Evolutionary conservation across 176 grass and related monocot genomes (phyloP).

Genomic region (Musa troglodytarum): DNA sequence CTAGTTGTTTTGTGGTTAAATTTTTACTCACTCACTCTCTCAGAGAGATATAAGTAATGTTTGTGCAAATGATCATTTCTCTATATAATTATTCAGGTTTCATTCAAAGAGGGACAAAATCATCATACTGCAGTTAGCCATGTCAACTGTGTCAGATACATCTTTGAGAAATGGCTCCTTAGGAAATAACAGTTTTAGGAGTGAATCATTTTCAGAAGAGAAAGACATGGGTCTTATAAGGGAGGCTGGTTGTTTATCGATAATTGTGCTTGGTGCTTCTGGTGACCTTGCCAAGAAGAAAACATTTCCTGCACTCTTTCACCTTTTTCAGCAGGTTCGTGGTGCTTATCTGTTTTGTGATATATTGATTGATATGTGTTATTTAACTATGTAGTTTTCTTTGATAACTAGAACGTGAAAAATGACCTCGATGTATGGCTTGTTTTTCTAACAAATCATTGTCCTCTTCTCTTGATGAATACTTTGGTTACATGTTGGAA

Average conservation of each 20-base stretch:
- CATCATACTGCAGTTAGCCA: not conserved
- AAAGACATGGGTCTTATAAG: conserved; percentile 48
- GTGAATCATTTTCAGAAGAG: conserved; percentile 45
- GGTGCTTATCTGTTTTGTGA: not conserved
- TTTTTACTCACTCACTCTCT: not conserved
- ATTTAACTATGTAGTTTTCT: not conserved
- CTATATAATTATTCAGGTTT: not conserved
- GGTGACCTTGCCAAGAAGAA: conserved; percentile 99
- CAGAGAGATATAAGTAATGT: not conserved
- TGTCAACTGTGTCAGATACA: not conserved
- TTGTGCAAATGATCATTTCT: not conserved
- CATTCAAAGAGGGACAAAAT: not conserved
- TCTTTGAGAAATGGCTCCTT: not conserved
- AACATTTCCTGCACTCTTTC: conserved; percentile 91
- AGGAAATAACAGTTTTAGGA: conserved; percentile 33
- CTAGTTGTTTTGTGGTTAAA: not conserved
- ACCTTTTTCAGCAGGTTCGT: conserved; percentile 82
- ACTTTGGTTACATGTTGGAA: not conserved
- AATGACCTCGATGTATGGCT: not conserved
- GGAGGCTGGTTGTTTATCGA: conserved; percentile 65
- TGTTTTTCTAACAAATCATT: not conserved
- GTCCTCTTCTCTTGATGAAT: not conserved
- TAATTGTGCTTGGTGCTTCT: conserved; percentile 92
- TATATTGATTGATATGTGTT: not conserved
- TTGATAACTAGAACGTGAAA: not conserved